These are phyloP conservation scores for Coemansia sp. DNA, from an alignment of 192 early-diverging fungal genomes.

Conservation along the genomic window DNA sequence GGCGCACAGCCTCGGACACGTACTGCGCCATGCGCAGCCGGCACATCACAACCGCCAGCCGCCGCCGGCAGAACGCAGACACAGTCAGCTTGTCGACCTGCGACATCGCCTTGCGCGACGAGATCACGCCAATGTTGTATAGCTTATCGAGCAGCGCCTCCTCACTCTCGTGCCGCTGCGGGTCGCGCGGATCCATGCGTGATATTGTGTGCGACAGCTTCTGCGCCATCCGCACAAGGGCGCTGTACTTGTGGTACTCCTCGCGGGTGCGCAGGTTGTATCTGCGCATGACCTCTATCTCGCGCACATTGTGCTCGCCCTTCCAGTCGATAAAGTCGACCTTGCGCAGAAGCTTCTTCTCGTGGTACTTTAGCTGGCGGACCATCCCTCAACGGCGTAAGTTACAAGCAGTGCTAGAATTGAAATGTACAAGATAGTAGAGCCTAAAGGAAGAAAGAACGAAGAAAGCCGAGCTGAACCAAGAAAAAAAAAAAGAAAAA, in stretches of 20 bases:
- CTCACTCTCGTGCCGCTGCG: constrained; percentile 73
- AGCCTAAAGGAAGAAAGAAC: no score
- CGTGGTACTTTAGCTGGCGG: constrained; percentile 89
- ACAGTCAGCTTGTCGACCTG: constrained; percentile 83
- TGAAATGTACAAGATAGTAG: no score
- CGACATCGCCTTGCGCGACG: constrained; percentile 73
- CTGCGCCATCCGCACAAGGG: constrained; percentile 77
- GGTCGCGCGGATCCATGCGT: constrained; percentile 82
- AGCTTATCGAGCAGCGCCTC: constrained; percentile 82
- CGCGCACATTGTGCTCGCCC: constrained; percentile 77
- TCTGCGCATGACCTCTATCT: constrained; percentile 83
- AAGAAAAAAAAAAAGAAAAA: background rate
- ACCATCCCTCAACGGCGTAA: constrained; percentile 29
- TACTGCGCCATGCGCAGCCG: constrained; percentile 95
- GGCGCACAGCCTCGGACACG: constrained; percentile 85
- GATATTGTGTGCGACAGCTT: constrained; percentile 84
- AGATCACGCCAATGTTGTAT: constrained; percentile 84
- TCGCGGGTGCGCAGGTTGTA: constrained; percentile 90
- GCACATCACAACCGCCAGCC: constrained; percentile 91
- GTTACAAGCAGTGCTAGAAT: background rate
- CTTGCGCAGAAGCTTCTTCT: constrained; percentile 94
- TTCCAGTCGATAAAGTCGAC: constrained; percentile 95
- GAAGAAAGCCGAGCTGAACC: background rate
- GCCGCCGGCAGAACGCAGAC: constrained; percentile 81
- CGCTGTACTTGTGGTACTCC: constrained; percentile 80